phyloP scores from a whole-genome alignment of 225 moss, liverwort and hornwort species.

The Climacium dendroides region DNA sequence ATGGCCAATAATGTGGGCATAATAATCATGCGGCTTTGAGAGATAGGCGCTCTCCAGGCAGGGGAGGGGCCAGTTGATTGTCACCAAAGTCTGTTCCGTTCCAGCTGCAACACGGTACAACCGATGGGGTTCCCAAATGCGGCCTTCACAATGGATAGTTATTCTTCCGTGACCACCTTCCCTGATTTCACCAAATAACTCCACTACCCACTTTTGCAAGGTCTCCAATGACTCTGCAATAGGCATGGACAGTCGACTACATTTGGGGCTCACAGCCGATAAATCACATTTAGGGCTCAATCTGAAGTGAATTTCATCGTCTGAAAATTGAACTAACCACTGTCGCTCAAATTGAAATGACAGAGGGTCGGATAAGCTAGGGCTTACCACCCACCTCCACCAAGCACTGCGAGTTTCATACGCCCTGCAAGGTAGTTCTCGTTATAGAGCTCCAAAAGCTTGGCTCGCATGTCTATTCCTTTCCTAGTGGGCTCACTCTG shows the following conservation, averaged over 20 bases:
- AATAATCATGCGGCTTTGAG: constrained; percentile 44
- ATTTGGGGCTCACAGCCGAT: background rate
- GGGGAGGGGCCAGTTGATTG: constrained; percentile 38
- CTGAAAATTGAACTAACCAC: background rate
- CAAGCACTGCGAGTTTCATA: constrained; percentile 50
- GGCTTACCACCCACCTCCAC: constrained; percentile 76
- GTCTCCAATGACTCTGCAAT: constrained; percentile 42
- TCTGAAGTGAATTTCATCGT: background rate
- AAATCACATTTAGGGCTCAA: background rate
- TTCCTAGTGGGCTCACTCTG: constrained; percentile 18
- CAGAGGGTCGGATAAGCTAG: constrained; percentile 5
- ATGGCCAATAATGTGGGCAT: constrained; percentile 50
- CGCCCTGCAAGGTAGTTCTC: constrained; percentile 42
- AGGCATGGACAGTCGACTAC: background rate
- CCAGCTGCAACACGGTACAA: constrained; percentile 37
- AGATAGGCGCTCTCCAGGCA: constrained; percentile 41
- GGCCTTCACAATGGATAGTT: constrained; percentile 9
- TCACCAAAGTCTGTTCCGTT: constrained; percentile 20
- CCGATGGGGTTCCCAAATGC: constrained; percentile 30
- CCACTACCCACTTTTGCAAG: constrained; percentile 46
- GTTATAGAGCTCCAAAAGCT: constrained; percentile 35
- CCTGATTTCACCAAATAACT: constrained; percentile 33
- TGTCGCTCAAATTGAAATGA: background rate
- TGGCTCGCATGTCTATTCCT: constrained; percentile 39
- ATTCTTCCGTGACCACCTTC: constrained; percentile 24